Conservation (phyloP, 1,284 basidiomycete genomes). For the Golubevia pallescens region DNA sequence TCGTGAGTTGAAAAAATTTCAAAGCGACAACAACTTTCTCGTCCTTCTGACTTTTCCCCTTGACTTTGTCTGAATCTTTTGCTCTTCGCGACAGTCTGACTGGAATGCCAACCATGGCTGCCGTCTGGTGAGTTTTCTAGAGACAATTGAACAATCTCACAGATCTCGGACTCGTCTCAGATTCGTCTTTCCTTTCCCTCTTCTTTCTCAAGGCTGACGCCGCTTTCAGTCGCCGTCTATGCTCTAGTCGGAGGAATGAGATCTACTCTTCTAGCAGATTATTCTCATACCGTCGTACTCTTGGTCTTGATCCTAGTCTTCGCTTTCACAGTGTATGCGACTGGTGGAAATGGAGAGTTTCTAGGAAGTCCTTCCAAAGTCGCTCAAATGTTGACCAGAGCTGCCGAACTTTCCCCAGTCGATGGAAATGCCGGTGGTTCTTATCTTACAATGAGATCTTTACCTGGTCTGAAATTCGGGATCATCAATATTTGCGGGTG, state of each 20-base stretch:
- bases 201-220: constrained; percentile 42
- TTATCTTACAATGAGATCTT: constrained; percentile 79
- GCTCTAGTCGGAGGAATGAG: constrained; percentile 57
- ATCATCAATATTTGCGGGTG: constrained; percentile 75
- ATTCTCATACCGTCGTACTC: constrained; percentile 54
- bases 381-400: constrained; percentile 47
- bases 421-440: constrained; percentile 71
- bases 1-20: no score
- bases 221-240: constrained; percentile 46
- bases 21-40: no score
- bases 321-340: constrained; percentile 76
- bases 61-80: no score
- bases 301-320: constrained; percentile 67
- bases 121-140: constrained; percentile 13
- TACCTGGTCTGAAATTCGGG: constrained; percentile 83
- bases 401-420: constrained; percentile 68
- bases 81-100: no score
- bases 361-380: constrained; percentile 68
- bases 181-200: constrained; percentile 41
- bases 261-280: constrained; percentile 55
- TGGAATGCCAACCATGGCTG: constrained; percentile 47
- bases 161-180: background rate
- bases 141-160: no score
- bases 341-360: constrained; percentile 69
- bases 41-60: no score